Base-by-base conservation (phyloP, 2,329 filamentous ascomycete genomes). In the Paraphaeosphaeria minitans region DNA sequence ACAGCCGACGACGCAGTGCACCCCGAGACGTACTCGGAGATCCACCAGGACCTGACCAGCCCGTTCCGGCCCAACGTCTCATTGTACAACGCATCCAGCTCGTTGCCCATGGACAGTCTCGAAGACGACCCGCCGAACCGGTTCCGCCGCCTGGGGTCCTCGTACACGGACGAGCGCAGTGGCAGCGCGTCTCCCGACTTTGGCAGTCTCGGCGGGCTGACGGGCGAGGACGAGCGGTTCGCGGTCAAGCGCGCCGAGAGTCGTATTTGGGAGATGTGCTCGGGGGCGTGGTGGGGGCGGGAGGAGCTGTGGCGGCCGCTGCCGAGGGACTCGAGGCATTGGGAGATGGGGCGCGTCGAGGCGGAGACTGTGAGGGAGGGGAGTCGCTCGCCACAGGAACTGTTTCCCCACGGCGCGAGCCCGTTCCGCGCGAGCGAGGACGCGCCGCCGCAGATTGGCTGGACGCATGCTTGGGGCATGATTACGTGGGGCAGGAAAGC, bases 261-360 rank as follows among this genome's bases (percentile, higher is more conserved):
- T 64, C 81, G 91, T n/a, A 78, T 95, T 3, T 95, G 90, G 91
- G 90, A 95, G 77, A 86, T 95, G 72, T 94, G 90, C 74, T 86
- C 89, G 19, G 81, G 80, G 39, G 80, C 84, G 60, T 94, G 91
- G 91, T 91, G 92, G 79, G 82, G 82, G 2, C 78, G 87, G 4
- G 77, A 81, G 7, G 81, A 76, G 8, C 93, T 90, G 90, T 89
- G 88, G 85, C 83, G 83, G 61, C 90, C 90, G 2, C 70, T 93
- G 41, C 84, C 87, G 0, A 62, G 73, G 0, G 86, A 89, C 60
- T 84, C 86, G 9, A 77, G 91, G 49, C 84, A 88, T 66, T 92
- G 90, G 90, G 89, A 92, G 70, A 64, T 68, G 8, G 48, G 27
- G 2, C 19, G 48, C 2, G 29, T 1, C 22, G 14, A 33, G 12